Evolutionary conservation across 306 rosid genomes (phyloP).

Genomic region (Prunus mume): DNA sequence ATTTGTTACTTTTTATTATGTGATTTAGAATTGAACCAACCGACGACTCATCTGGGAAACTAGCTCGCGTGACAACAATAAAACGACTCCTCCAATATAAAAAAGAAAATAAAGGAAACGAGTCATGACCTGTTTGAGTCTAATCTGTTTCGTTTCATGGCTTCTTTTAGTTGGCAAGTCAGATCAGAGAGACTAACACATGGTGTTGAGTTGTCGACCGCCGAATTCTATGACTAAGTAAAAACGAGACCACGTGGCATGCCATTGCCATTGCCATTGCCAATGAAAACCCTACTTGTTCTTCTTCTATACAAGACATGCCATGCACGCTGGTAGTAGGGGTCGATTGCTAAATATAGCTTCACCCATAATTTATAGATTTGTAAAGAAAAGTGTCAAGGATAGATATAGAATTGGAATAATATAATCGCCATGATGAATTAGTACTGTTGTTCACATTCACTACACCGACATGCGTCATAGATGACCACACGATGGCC

Average conservation of each 20-base stretch:
- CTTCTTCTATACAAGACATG: neutral
- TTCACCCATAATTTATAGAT: no score
- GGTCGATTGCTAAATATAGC: no score
- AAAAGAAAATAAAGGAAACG: neutral
- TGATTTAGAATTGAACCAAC: slow-evolving; percentile 1
- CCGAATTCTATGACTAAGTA: no score
- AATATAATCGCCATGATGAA: no score
- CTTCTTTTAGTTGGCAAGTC: slow-evolving; percentile 21
- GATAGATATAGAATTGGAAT: no score
- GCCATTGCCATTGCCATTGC: no score
- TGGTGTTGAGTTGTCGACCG: no score
- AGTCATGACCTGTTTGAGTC: neutral
- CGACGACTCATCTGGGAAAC: slow-evolving; percentile 12
- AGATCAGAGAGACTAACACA: neutral
- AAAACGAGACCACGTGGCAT: no score
- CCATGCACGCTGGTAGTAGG: no score
- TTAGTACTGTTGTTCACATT: neutral
- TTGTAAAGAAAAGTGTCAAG: no score
- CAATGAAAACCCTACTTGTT: neutral
- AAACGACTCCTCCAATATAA: slow-evolving; percentile 20
- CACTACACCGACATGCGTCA: neutral
- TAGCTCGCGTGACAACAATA: neutral
- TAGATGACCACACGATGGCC: neutral
- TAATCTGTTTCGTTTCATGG: neutral
- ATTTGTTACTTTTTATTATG: neutral